These are phyloP conservation scores for Scheffersomyces amazonensis DNA, from an alignment of 805 yeast species.

Conservation along the genomic window DNA sequence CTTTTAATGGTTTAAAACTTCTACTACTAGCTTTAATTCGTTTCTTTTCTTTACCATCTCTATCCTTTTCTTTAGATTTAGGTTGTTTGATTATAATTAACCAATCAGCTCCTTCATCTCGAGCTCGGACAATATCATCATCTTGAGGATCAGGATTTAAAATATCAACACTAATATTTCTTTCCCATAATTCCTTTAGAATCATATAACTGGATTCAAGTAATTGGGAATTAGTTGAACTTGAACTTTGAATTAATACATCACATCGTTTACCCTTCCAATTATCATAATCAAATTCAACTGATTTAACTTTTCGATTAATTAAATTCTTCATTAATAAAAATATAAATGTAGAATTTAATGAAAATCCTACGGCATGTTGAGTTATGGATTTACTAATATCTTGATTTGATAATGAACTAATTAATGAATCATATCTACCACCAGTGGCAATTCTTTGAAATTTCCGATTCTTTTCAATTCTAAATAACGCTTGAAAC, in stretches of 20 bases:
- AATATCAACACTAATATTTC: conserved; percentile 77
- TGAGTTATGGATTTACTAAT: conserved; percentile 22
- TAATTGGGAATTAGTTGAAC: conserved; percentile 51
- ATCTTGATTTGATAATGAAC: conserved; percentile 55
- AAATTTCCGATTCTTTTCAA: conserved; percentile 46
- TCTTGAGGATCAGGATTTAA: conserved; percentile 41
- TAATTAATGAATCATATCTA: conserved; percentile 75
- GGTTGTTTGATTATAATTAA: conserved; percentile 76
- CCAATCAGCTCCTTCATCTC: conserved; percentile 71
- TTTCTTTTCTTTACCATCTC: conserved; percentile 13
- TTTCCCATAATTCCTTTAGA: conserved; percentile 65
- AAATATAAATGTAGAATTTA: conserved; percentile 51
- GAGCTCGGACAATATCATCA: conserved; percentile 63
- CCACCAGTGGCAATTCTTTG: conserved; percentile 84
- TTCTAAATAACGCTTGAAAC: conserved; percentile 82
- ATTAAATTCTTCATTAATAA: conserved; percentile 30
- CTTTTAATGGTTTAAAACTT: conserved; percentile 71
- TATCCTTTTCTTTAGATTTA: conserved; percentile 31
- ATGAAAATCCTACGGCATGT: conserved; percentile 79
- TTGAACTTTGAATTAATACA: conserved; percentile 72
- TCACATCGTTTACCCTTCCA: conserved; percentile 60
- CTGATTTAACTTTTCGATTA: conserved; percentile 9
- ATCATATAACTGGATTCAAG: conserved; percentile 63
- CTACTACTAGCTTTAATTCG: conserved; percentile 15
- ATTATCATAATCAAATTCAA: conserved; percentile 4